These are phyloP conservation scores for Emergomyces orientalis DNA, from an alignment of 2,329 filamentous ascomycete genomes.

Conservation along the genomic window DNA sequence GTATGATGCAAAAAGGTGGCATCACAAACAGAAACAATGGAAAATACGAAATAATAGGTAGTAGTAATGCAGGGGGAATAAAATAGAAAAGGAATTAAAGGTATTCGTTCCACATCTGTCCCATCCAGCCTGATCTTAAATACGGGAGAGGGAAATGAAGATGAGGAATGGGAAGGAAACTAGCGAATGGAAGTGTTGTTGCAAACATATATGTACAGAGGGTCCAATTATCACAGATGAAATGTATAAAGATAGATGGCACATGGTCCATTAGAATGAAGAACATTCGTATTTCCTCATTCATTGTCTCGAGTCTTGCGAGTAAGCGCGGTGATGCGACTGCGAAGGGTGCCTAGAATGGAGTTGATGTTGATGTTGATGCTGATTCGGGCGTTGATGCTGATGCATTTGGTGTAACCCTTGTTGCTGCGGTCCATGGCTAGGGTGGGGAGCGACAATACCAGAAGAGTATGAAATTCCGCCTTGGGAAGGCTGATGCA, in stretches of 20 bases:
- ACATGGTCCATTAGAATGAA: not conserved
- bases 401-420: slow-evolving; percentile 5
- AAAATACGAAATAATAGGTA: not conserved
- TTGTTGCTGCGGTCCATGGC: slow-evolving; percentile 5
- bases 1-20: not conserved
- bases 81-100: not conserved
- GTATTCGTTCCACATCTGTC: not conserved
- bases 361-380: slow-evolving; percentile 6
- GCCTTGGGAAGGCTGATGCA: slow-evolving; percentile 23
- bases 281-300: no score
- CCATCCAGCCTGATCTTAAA: not conserved
- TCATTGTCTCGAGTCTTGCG: slow-evolving; percentile 10
- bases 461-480: slow-evolving; percentile 2
- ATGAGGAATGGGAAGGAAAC: not conserved
- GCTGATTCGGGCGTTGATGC: slow-evolving; percentile 5
- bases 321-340: slow-evolving; percentile 9
- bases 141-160: not conserved
- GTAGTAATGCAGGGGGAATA: not conserved
- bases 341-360: slow-evolving; percentile 10
- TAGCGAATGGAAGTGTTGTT: not conserved
- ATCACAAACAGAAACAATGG: not conserved
- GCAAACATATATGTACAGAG: slow-evolving; percentile 1
- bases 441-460: slow-evolving; percentile 3
- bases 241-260: not conserved
- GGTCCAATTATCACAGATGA: not conserved